A percentile compares a stretch with the other conserved stretches of the same genome.
Conservation (phyloP, 495 filamentous ascomycete genomes). For the Oleoguttula mirabilis region DNA sequence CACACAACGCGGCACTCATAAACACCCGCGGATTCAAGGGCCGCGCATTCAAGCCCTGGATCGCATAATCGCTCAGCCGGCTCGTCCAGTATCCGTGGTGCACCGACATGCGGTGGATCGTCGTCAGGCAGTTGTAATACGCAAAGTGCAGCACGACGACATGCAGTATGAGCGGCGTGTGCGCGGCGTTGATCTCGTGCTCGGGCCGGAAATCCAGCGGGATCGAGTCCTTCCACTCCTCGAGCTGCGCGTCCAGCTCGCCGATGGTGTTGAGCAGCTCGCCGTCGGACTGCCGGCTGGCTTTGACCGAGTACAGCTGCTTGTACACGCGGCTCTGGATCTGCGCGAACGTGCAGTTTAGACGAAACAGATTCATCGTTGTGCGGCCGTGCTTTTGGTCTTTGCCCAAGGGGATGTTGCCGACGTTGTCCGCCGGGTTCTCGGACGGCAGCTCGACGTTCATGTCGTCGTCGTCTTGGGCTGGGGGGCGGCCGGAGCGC, state of each 20-base stretch:
- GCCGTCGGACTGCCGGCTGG: slow-evolving; percentile 81
- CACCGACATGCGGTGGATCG: slow-evolving; percentile 95
- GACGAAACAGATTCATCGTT: slow-evolving; percentile 85
- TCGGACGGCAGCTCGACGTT: slow-evolving; percentile 91
- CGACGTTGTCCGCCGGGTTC: slow-evolving; percentile 80
- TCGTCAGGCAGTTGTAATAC: slow-evolving; percentile 96
- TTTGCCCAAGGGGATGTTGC: slow-evolving; percentile 72
- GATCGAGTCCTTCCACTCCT: slow-evolving; percentile 92
- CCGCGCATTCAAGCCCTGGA: slow-evolving; percentile 78
- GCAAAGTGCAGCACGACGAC: slow-evolving; percentile 88
- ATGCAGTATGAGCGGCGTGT: slow-evolving; percentile 82
- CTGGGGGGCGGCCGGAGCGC: slow-evolving; percentile 79
- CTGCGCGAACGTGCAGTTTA: slow-evolving; percentile 79
- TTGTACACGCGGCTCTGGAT: slow-evolving; percentile 94
- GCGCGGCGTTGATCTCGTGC: slow-evolving; percentile 80
- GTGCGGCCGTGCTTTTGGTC: slow-evolving; percentile 57
- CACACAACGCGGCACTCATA: slow-evolving; percentile 83
- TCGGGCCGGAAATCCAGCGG: slow-evolving; percentile 90
- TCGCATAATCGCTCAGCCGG: slow-evolving; percentile 85
- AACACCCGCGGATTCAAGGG: slow-evolving; percentile 91
- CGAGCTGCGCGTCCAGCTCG: slow-evolving; percentile 82
- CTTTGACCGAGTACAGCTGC: slow-evolving; percentile 83
- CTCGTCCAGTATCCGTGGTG: slow-evolving; percentile 99
- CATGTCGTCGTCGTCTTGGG: slow-evolving; percentile 96
- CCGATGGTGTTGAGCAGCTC: slow-evolving; percentile 93